phyloP scores from a whole-genome alignment of 108 stramenopile genomes.

The Cyclotella choctawhatcheeana region DNA sequence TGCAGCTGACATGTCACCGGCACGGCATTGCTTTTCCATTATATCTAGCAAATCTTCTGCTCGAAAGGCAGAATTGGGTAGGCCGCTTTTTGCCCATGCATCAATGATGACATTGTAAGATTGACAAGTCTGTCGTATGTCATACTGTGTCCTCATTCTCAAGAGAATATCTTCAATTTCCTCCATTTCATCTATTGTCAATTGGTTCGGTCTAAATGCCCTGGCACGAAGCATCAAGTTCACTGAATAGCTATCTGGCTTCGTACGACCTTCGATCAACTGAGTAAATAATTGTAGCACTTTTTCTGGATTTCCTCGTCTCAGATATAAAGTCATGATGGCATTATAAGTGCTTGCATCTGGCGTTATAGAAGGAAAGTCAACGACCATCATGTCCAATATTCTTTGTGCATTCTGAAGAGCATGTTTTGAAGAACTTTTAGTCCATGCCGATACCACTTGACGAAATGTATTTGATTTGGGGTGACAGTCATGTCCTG shows the following conservation, averaged over 20 bases:
- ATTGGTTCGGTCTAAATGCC: neutral
- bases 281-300: slow-evolving; percentile 4
- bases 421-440: slow-evolving; percentile 16
- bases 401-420: slow-evolving; percentile 15
- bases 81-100: slow-evolving; percentile 66
- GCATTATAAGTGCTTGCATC: slow-evolving; percentile 37
- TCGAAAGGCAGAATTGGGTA: slow-evolving; percentile 48
- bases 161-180: slow-evolving; percentile 10
- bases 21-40: slow-evolving; percentile 46
- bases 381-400: slow-evolving; percentile 14
- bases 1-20: slow-evolving; percentile 2
- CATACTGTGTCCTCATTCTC: slow-evolving; percentile 6
- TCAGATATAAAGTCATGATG: slow-evolving; percentile 26
- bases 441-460: slow-evolving; percentile 35
- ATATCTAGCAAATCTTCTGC: slow-evolving; percentile 64
- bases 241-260: slow-evolving; percentile 28
- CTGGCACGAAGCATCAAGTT: slow-evolving; percentile 26
- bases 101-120: slow-evolving; percentile 63
- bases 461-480: slow-evolving; percentile 26
- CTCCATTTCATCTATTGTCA: slow-evolving; percentile 6
- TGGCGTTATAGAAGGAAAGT: slow-evolving; percentile 17
- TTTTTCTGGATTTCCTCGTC: neutral
- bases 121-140: slow-evolving; percentile 39
- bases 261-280: slow-evolving; percentile 2
- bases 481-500: slow-evolving; percentile 1